These are phyloP conservation scores for Cytospora chrysosperma DNA, from an alignment of 2,329 filamentous ascomycete genomes.

Conservation along the genomic window DNA sequence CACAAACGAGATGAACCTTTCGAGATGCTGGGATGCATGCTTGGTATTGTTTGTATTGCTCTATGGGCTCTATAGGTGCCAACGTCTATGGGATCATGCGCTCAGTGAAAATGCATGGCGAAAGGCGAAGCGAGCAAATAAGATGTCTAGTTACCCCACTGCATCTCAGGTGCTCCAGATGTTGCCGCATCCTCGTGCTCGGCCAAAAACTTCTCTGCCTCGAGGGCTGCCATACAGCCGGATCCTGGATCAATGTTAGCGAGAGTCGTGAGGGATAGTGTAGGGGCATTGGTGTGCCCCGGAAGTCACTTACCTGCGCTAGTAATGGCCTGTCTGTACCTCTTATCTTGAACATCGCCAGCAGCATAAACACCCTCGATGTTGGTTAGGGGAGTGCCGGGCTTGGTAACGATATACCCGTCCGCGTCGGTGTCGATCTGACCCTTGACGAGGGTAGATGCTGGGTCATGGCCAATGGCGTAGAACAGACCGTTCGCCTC, in stretches of 20 bases:
- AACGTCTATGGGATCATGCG: slow-evolving; percentile 7
- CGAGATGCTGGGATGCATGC: background rate
- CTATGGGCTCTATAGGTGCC: slow-evolving; percentile 13
- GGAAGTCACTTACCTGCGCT: slow-evolving; percentile 74
- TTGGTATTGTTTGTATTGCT: slow-evolving; percentile 7
- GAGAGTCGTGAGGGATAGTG: slow-evolving; percentile 8
- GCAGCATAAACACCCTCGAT: slow-evolving; percentile 92
- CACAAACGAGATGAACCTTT: background rate
- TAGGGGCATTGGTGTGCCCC: background rate
- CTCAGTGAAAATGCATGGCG: background rate
- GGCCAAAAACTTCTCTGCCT: slow-evolving; percentile 89
- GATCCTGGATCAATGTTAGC: slow-evolving; percentile 58
- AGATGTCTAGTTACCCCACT: slow-evolving; percentile 28
- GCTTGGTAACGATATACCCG: slow-evolving; percentile 85
- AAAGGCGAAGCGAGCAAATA: background rate
- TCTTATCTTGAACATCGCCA: slow-evolving; percentile 98
- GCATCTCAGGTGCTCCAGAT: slow-evolving; percentile 26
- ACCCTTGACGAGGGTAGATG: slow-evolving; percentile 84
- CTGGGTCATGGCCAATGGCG: slow-evolving; percentile 94
- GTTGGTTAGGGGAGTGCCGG: slow-evolving; percentile 85
- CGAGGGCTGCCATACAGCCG: slow-evolving; percentile 91
- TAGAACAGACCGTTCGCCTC: slow-evolving; percentile 95
- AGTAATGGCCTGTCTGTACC: slow-evolving; percentile 95
- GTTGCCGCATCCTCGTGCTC: slow-evolving; percentile 51
- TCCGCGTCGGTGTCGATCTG: slow-evolving; percentile 87